Percentiles rank a stretch among this genome's conserved stretches.
These are phyloP conservation scores for Pseudotsuga menziesii DNA, from an alignment of 75 land plant genomes.

Conservation along the genomic window DNA sequence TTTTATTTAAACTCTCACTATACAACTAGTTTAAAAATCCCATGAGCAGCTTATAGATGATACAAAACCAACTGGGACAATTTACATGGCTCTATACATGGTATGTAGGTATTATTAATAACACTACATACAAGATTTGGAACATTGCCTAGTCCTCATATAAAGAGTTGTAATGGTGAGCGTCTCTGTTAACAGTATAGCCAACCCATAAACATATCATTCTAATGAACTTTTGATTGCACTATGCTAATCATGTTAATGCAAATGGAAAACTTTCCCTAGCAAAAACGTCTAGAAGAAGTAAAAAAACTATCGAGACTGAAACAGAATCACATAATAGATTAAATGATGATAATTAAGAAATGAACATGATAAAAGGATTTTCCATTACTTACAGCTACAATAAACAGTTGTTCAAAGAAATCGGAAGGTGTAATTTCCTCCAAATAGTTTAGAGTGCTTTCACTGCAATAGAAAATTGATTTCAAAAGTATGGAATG, in stretches of 20 bases:
- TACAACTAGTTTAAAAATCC: neutral
- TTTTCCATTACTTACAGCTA: constrained; percentile 46
- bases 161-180: neutral
- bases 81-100: neutral
- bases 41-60: neutral
- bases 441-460: constrained; percentile 60
- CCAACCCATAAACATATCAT: neutral
- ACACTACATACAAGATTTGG: neutral
- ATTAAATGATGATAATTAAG: too few species aligned
- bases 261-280: neutral
- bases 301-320: neutral
- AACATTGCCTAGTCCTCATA: neutral
- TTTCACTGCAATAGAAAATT: constrained; percentile 60
- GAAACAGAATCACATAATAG: neutral
- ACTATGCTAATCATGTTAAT: neutral
- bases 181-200: neutral
- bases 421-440: constrained; percentile 69
- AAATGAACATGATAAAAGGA: constrained; percentile 2
- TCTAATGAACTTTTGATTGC: neutral
- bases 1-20: neutral
- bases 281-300: neutral
- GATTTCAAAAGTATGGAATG: neutral
- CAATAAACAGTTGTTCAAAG: constrained; percentile 76
- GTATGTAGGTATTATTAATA: neutral
- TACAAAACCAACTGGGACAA: neutral